Base-by-base conservation (phyloP, 371 early-diverging fungal genomes). In the Mortierella sp. region DNA sequence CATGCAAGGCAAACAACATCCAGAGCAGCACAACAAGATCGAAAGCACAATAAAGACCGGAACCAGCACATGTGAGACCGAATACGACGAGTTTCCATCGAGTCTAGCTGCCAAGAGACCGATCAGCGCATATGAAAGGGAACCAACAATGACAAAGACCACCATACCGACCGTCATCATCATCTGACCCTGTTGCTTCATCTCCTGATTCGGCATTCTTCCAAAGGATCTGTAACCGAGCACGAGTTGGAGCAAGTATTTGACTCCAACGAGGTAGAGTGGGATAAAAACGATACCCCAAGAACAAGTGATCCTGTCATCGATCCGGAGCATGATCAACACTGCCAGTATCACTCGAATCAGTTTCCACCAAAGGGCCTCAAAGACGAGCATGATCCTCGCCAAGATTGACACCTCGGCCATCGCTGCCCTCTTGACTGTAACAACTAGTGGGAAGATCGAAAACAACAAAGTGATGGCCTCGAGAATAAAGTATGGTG, bases 261-360 rank as follows among this genome's bases (percentile, higher is more conserved):
- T 86, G 56, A 89, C 48, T 4, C 87, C 90, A 24, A 90, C 81
- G n/a, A 95, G 64, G 71, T 93, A 95, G 14, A 88, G 58, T 0
- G 97, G 97, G n/a, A 90, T 84, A 78, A 97, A 95, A 17, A 93
- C 85, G 7, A 92, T 43, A 0, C 70, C 89, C 95, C 94, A 94
- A 21, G 87, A 86, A 67, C 84, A 85, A 17, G 79, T 80, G 56
- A 87, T 81, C 23, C 80, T 52, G 32, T 80, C 76, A 72, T 91
- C 87, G 62, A 92, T 82, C 49, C 88, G 87, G 31, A 88, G 63
- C 34, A 87, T 81, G 7, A 95, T 79, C 41, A 95, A 79, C 14
- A 91, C 65, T 27, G 84, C 84, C 60, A 86, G 79, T 19, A 78
- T 49, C 21, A 92, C 28, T 14, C 94, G 88, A 23, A 93, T 56